Percentiles rank a stretch among this genome's conserved stretches.
These are phyloP conservation scores for Cyberlindnera bimundalis DNA, from an alignment of 805 yeast genomes.

Conservation along the genomic window DNA sequence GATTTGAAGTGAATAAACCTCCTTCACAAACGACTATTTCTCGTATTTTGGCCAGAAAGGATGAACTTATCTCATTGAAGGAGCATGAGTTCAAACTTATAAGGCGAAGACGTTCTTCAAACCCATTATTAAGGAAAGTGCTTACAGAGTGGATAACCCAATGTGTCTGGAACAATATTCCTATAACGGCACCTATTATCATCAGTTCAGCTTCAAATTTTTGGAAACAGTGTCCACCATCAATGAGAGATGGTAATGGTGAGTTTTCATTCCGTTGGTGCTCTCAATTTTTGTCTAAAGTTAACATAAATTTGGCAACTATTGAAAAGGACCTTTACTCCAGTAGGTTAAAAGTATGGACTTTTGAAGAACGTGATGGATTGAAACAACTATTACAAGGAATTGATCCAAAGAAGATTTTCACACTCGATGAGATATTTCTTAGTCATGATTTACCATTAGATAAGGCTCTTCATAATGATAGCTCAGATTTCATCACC, in stretches of 20 bases:
- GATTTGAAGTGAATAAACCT: conserved; percentile 48
- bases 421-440: conserved; percentile 59
- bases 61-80: conserved; percentile 47
- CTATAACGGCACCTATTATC: conserved; percentile 59
- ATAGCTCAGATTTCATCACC: conserved; percentile 42
- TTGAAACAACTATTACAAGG: conserved; percentile 43
- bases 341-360: conserved; percentile 54
- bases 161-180: conserved; percentile 63
- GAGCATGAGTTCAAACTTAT: conserved; percentile 50
- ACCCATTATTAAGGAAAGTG: conserved; percentile 54
- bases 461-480: conserved; percentile 49
- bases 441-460: conserved; percentile 57
- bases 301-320: conserved; percentile 50
- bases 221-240: conserved; percentile 56
- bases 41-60: conserved; percentile 53
- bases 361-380: conserved; percentile 50
- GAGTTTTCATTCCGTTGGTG: conserved; percentile 66
- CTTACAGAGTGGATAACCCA: conserved; percentile 69
- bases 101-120: conserved; percentile 44
- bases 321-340: conserved; percentile 39
- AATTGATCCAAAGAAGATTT: conserved; percentile 50
- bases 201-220: conserved; percentile 61
- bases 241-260: conserved; percentile 58
- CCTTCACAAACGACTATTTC: conserved; percentile 71
- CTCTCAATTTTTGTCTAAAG: conserved; percentile 37